Evolutionary conservation across 768 basidiomycete genomes (phyloP), one percentile per base, ranked within the genome.

Genomic region (Krasilnikovozyma curviuscula): DNA sequence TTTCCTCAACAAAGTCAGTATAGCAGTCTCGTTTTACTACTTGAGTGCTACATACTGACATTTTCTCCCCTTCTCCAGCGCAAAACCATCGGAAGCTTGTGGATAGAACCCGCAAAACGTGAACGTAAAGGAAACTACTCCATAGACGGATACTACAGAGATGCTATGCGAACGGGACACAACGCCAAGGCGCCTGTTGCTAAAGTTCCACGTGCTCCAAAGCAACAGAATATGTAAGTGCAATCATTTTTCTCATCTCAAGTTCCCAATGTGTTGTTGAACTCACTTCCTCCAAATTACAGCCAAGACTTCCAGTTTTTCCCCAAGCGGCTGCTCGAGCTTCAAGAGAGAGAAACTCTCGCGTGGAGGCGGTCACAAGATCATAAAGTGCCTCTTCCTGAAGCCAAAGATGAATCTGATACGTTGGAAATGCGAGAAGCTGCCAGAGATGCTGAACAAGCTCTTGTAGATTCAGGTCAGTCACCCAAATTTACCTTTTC

Each of bases 261-360:
- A 51, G 46, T 32, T 47, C 3, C 12, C 30, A 6, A 33, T 39
- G 33, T 8, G 35, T 29, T 34, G n/a, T 18, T 14, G 41, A 31
- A 23, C 19, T 9, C 18, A 12, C n/a, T 16, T 14, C 7, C 37
- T 32, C 31, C 18, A 3, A 28, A 39, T 18, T 47, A 23, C 57
- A 88, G 83, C 54, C 81, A 88, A 65, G 91, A 93, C 63, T 91
- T 86, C 72, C 91, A 98, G 60, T 97, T 98, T 71, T 95, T 83
- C 68, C 81, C 88, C 7, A 74, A 77, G 0, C 71, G 78, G 44
- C 65, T 97, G 10, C 71, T 76, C 4, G 77, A 76, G 56, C 67
- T 95, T 24, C 88, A 95, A 60, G 84, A 91, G 57, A 73, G 78
- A 47, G 91, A 95, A 63, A 68, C 81, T 18, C 79, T 79, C 0